phyloP scores from a whole-genome alignment of 345 rosid species.

The Physaria fendleri region DNA sequence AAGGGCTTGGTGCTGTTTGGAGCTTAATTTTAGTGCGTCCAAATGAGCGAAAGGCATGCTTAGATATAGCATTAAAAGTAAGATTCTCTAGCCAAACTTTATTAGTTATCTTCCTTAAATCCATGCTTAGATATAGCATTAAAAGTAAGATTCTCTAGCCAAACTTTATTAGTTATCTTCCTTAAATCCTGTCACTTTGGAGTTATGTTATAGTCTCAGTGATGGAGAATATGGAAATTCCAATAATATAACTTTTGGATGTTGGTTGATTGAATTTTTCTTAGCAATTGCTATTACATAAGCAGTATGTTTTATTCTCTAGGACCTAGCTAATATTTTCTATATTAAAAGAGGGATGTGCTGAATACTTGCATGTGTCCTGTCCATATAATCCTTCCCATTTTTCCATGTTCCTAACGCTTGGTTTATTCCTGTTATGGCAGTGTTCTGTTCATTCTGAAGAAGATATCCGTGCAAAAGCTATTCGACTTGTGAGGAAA shows the following conservation, averaged over 20 bases:
- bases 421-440: constrained; percentile 26
- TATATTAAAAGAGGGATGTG: neutral
- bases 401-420: constrained; percentile 24
- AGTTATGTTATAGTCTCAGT: constrained; percentile 14
- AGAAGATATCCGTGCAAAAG: constrained; percentile 86
- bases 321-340: neutral
- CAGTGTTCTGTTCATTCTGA: constrained; percentile 95
- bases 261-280: constrained; percentile 1
- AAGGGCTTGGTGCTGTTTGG: constrained; percentile 98
- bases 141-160: constrained; percentile 46
- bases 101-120: constrained; percentile 7
- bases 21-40: constrained; percentile 91
- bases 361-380: neutral
- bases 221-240: neutral
- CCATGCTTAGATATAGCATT: constrained; percentile 81
- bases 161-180: constrained; percentile 2
- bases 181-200: constrained; percentile 2
- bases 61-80: constrained; percentile 86
- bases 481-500: constrained; percentile 80
- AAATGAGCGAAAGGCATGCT: constrained; percentile 69
- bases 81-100: constrained; percentile 9
- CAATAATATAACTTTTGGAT: neutral
- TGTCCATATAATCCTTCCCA: neutral
- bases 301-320: constrained; percentile 4
- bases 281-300: neutral